Evolutionary conservation across 2,329 filamentous ascomycete species (phyloP).

Genomic region (Madurella fahalii): DNA sequence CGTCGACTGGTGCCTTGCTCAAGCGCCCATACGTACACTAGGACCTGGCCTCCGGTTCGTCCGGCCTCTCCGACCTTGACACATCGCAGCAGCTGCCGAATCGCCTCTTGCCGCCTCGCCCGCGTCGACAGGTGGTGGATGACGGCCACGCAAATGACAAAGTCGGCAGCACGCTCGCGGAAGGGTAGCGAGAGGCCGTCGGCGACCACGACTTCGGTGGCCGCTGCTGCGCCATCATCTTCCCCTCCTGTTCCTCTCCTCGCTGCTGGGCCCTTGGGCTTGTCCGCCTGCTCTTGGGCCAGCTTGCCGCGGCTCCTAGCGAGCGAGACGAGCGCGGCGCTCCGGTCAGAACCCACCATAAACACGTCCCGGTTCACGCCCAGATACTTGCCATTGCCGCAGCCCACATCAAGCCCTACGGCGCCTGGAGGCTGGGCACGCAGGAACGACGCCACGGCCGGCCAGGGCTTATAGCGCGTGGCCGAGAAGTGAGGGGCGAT

Average conservation of each 20-base stretch:
- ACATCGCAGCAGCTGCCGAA: conserved; percentile 66
- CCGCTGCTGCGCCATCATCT: conserved; percentile 12
- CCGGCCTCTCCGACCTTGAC: conserved; percentile 39
- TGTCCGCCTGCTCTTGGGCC: conserved; percentile 14
- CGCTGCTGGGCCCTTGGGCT: conserved; percentile 1
- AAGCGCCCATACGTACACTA: conserved; percentile 93
- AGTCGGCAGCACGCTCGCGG: conserved; percentile 59
- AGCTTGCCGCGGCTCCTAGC: conserved; percentile 36
- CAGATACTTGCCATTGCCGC: conserved; percentile 96
- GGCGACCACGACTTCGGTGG: conserved; percentile 69
- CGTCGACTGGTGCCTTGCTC: conserved; percentile 84
- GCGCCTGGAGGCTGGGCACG: conserved; percentile 61
- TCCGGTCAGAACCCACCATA: conserved; percentile 83
- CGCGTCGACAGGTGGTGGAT: conserved; percentile 87
- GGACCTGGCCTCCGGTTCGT: conserved; percentile 52
- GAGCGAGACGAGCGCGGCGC: conserved; percentile 50
- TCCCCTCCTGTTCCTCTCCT: conserved; percentile 16
- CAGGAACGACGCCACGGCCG: conserved; percentile 79
- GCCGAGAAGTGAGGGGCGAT: conserved; percentile 82
- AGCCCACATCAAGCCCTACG: conserved; percentile 85
- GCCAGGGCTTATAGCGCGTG: conserved; percentile 83
- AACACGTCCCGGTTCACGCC: conserved; percentile 71
- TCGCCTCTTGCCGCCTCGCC: conserved; percentile 66
- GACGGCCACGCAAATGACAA: conserved; percentile 90
- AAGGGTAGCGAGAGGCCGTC: conserved; percentile 84